Evolutionary conservation across 495 filamentous ascomycete species (phyloP).

Genomic region (Bombardia bombarda): DNA sequence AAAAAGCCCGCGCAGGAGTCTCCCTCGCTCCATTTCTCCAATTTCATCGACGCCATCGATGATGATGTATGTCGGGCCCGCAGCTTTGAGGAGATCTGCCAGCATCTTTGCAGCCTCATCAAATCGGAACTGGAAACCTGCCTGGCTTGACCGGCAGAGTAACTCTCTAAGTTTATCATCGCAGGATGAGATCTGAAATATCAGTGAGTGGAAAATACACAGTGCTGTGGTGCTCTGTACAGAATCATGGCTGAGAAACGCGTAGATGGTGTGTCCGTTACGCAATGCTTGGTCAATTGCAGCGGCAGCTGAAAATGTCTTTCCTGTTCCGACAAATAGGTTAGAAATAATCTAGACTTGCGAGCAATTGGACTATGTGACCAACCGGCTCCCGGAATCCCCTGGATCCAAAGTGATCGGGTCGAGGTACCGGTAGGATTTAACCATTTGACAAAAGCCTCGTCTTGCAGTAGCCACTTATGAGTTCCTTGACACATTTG

Average conservation of each 20-base stretch:
- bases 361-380: too few species aligned
- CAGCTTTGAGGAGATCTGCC: neutral
- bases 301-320: neutral
- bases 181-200: neutral
- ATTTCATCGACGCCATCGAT: neutral
- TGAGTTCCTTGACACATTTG: neutral
- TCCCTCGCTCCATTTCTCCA: neutral
- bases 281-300: too few species aligned
- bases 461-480: neutral
- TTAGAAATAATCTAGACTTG: too few species aligned
- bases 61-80: neutral
- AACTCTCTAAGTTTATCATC: neutral
- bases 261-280: too few species aligned
- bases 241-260: neutral
- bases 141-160: neutral
- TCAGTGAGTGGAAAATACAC: neutral
- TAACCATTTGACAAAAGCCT: neutral
- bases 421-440: neutral
- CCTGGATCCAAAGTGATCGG: neutral
- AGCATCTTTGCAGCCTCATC: neutral
- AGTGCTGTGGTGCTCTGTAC: neutral
- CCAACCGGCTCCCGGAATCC: neutral
- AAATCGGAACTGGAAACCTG: neutral
- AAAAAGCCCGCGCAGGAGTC: neutral
- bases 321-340: too few species aligned